Evolutionary conservation across 176 grass and related monocot species (phyloP).

Genomic region (Otatea glauca): DNA sequence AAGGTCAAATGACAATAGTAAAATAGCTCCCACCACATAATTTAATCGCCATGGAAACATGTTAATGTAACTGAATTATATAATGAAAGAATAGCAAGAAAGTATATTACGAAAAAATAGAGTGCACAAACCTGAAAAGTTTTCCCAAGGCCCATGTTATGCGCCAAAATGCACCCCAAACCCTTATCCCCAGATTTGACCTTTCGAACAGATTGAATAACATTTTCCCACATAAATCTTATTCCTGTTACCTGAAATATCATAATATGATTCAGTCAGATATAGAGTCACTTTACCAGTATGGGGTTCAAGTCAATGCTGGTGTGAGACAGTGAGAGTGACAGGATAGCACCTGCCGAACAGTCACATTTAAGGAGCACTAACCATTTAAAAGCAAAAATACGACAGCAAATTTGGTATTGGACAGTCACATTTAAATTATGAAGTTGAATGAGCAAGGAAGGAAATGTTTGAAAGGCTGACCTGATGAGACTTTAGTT

Average conservation of each 20-base stretch:
- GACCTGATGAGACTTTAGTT: constrained; percentile 95
- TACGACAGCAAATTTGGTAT: not conserved
- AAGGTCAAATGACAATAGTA: not conserved
- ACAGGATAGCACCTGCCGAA: not conserved
- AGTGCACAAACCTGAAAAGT: constrained; percentile 82
- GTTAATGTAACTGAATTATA: constrained; percentile 14
- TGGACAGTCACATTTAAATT: too few species aligned
- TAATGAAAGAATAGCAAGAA: constrained; percentile 24
- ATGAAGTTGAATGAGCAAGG: constrained; percentile 6
- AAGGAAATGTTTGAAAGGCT: not conserved
- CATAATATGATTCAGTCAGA: constrained; percentile 26
- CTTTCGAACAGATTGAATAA: constrained; percentile 91
- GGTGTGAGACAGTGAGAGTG: not conserved
- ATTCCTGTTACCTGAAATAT: constrained; percentile 76
- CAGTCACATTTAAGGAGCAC: not conserved
- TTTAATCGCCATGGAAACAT: constrained; percentile 9
- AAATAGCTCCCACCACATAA: constrained; percentile 13
- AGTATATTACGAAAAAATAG: constrained; percentile 16
- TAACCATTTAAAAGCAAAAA: constrained; percentile 23
- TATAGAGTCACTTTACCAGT: not conserved
- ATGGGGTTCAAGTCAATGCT: constrained; percentile 8
- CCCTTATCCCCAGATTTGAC: constrained; percentile 91
- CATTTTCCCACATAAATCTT: constrained; percentile 99
- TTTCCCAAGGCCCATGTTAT: constrained; percentile 99
- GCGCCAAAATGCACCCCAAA: constrained; percentile 98